Base-by-base conservation (phyloP, 1,284 basidiomycete genomes). In the Ustilago esculenta region DNA sequence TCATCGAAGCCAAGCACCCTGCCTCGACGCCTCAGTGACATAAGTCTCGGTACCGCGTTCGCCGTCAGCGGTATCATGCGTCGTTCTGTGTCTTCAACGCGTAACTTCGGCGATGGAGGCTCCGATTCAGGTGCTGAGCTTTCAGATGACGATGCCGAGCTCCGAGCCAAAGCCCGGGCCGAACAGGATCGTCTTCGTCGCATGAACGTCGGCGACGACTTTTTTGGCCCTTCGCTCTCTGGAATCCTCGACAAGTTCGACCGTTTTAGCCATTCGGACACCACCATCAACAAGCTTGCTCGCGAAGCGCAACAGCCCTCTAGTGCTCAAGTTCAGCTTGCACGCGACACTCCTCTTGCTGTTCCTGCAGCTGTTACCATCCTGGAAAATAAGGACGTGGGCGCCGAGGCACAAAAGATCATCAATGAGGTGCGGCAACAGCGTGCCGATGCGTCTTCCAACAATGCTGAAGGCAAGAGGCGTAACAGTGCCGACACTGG, bases 121-220 rank as follows among this genome's bases (percentile, higher is more conserved):
- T 72, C 68, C 1, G 76, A 75, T 29, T 73, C 70, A 4, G 60
- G 41, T 23, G 59, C 42, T 12, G 72, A 71, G 15, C 34, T 32
- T 6, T 73, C 67, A 2, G 72, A 68, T 21, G 73, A 73, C 5
- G 73, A 79, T 41, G 73, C 52, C 5, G 75, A 77, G 8, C 70
- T 79, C 27, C 57, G 54, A 33, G 60, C 46, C 15, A 51, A 58
- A n/a, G 61, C 75, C 15, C 52, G 64, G n/a, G 73, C 69, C 11
- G 76, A 79, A 27, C 73, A 75, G 54, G 65, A 79, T 27, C 67
- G 76, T n/a, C 49, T 79, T 7, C 67, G 76, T 5, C 57, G 47
- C 39, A 77, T 79, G 72, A 76, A 77, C 14, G 68, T 79, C 21
- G 76, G 76, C 14, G 76, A 79, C 21, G 76, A 79, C 55, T 79